These are phyloP conservation scores for Tetragonia tetragonoides DNA, from an alignment of 148 eudicot species.

Conservation along the genomic window DNA sequence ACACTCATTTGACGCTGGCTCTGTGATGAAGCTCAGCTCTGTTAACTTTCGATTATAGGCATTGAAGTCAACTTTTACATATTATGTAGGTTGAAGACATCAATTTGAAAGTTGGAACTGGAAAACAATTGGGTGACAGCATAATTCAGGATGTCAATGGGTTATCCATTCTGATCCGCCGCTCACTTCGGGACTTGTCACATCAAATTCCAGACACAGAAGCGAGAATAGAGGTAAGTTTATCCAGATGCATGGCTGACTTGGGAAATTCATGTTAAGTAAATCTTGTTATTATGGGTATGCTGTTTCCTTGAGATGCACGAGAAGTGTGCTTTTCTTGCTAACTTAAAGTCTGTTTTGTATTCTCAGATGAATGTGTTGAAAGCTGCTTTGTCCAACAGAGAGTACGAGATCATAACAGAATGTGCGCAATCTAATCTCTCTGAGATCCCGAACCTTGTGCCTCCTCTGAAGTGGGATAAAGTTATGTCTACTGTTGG, in stretches of 20 bases:
- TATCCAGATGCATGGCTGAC: background rate
- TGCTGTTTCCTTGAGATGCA: constrained; percentile 3
- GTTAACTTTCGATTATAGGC: background rate
- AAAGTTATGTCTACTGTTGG: constrained; percentile 32
- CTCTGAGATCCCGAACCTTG: constrained; percentile 71
- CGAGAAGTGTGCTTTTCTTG: background rate
- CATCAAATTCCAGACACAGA: constrained; percentile 76
- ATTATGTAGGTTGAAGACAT: constrained; percentile 81
- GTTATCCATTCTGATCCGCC: constrained; percentile 60
- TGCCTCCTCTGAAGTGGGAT: constrained; percentile 49
- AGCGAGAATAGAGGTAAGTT: constrained; percentile 62
- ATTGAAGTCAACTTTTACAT: background rate
- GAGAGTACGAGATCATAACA: constrained; percentile 81
- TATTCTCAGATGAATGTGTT: constrained; percentile 68
- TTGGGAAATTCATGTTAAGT: background rate
- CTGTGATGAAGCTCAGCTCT: background rate
- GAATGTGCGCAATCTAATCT: constrained; percentile 87
- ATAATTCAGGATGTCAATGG: constrained; percentile 90
- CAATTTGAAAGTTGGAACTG: constrained; percentile 78
- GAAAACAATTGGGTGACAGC: constrained; percentile 72
- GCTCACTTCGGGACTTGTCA: constrained; percentile 86
- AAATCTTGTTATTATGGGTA: background rate
- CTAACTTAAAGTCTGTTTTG: constrained; percentile 1
- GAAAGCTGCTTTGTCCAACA: constrained; percentile 83
- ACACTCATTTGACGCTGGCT: constrained; percentile 1